phyloP scores from a whole-genome alignment of 2,329 filamentous ascomycete genomes.

The Pestalotiopsis sp. region DNA sequence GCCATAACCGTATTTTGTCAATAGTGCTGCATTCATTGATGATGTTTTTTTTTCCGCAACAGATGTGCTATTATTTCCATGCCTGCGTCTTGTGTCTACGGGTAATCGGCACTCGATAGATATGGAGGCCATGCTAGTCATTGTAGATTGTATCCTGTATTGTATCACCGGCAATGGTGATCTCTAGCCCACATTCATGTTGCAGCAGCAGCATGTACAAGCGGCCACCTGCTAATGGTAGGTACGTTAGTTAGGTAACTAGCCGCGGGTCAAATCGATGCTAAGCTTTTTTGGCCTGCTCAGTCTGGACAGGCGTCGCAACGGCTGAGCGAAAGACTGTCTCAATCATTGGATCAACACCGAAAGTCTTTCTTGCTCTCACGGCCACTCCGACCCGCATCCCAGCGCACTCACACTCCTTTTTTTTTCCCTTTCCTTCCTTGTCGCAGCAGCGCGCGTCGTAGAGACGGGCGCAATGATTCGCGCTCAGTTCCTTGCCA shows the following conservation, averaged over 20 bases:
- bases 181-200: too few relatives aligned
- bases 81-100: too few relatives aligned
- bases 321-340: constrained; percentile 1
- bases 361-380: background rate
- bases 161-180: too few relatives aligned
- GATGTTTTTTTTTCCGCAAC: too few relatives aligned
- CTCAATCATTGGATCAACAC: background rate
- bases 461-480: constrained; percentile 1
- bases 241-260: background rate
- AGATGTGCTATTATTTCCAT: too few relatives aligned
- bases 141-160: too few relatives aligned
- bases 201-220: too few relatives aligned
- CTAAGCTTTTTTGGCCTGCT: background rate
- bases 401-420: background rate
- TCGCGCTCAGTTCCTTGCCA: constrained; percentile 1
- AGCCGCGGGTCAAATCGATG: background rate
- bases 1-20: background rate
- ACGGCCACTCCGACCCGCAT: background rate
- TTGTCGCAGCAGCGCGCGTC: background rate
- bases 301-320: background rate
- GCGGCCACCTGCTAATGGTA: background rate
- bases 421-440: background rate
- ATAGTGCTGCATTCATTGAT: background rate
- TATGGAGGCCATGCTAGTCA: too few relatives aligned
- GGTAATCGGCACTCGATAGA: too few relatives aligned